Evolutionary conservation across 768 basidiomycete species (phyloP).

Genomic region (Russula ochroleuca): DNA sequence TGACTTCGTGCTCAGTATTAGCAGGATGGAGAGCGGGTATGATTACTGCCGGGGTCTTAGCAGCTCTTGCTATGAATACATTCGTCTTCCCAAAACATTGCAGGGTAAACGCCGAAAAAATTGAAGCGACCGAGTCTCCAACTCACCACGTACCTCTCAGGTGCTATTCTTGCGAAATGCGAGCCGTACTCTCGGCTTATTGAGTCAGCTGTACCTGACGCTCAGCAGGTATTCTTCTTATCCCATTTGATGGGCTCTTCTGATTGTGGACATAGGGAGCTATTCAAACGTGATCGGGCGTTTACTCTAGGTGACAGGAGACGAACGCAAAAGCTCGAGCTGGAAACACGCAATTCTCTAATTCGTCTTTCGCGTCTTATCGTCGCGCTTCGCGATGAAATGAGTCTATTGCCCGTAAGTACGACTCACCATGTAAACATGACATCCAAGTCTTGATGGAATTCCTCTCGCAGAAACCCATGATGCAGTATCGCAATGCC

Average conservation of each 20-base stretch:
- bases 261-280: constrained; percentile 4
- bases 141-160: constrained; percentile 29
- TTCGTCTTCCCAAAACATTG: constrained; percentile 46
- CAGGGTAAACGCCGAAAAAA: constrained; percentile 34
- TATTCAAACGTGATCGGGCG: constrained; percentile 32
- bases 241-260: background rate
- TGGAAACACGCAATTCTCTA: constrained; percentile 41
- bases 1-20: constrained; percentile 34
- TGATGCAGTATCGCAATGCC: constrained; percentile 41
- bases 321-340: constrained; percentile 40
- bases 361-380: constrained; percentile 40
- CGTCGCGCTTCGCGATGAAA: constrained; percentile 43
- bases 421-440: background rate
- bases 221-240: constrained; percentile 38
- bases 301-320: constrained; percentile 33
- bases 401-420: constrained; percentile 46
- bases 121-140: background rate
- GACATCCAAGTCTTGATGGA: background rate
- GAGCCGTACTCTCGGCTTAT: constrained; percentile 38
- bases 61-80: constrained; percentile 43
- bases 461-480: constrained; percentile 40
- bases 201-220: constrained; percentile 43
- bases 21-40: constrained; percentile 39
- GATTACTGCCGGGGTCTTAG: constrained; percentile 45
- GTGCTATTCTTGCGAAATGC: constrained; percentile 42